A percentile compares a stretch with the other conserved stretches of the same genome.
phyloP scores from a whole-genome alignment of 768 basidiomycete species.

The Podaxis carcinomalis region DNA sequence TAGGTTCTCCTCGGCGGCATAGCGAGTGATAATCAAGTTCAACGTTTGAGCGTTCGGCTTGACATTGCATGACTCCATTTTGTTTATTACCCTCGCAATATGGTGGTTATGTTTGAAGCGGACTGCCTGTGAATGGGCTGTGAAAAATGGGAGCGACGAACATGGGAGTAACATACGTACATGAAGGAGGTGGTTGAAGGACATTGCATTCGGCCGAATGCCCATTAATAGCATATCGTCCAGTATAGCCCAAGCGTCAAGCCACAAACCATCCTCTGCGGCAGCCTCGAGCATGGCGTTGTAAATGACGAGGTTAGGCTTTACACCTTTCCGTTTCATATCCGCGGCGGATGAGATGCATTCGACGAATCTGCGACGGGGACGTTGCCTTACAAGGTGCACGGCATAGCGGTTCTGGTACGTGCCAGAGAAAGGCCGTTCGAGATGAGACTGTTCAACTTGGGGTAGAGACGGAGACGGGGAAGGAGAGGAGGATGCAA shows the following conservation, averaged over 20 bases:
- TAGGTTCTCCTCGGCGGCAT: slow-evolving; percentile 43
- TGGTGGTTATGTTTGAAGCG: slow-evolving; percentile 32
- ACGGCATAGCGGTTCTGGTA: slow-evolving; percentile 10
- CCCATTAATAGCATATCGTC: slow-evolving; percentile 61
- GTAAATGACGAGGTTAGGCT: slow-evolving; percentile 56
- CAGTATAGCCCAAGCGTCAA: slow-evolving; percentile 60
- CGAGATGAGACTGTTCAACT: background rate
- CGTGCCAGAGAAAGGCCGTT: background rate
- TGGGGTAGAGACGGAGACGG: background rate
- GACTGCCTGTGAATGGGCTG: slow-evolving; percentile 35
- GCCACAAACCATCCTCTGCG: slow-evolving; percentile 33
- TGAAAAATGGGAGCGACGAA: background rate
- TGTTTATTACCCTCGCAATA: slow-evolving; percentile 46
- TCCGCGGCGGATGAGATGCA: slow-evolving; percentile 42
- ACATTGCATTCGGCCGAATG: slow-evolving; percentile 42
- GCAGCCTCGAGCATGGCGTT: slow-evolving; percentile 50
- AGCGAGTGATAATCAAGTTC: slow-evolving; percentile 46
- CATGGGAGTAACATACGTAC: slow-evolving; percentile 31
- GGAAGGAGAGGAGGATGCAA: background rate
- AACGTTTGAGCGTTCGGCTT: slow-evolving; percentile 51
- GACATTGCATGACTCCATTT: slow-evolving; percentile 49
- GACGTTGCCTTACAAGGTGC: background rate
- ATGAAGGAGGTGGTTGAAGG: slow-evolving; percentile 57
- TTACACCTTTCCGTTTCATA: slow-evolving; percentile 54
- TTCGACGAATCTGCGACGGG: slow-evolving; percentile 19